Evolutionary conservation across 2,329 filamentous ascomycete genomes (phyloP).

Genomic region (Aschersonia sp.): DNA sequence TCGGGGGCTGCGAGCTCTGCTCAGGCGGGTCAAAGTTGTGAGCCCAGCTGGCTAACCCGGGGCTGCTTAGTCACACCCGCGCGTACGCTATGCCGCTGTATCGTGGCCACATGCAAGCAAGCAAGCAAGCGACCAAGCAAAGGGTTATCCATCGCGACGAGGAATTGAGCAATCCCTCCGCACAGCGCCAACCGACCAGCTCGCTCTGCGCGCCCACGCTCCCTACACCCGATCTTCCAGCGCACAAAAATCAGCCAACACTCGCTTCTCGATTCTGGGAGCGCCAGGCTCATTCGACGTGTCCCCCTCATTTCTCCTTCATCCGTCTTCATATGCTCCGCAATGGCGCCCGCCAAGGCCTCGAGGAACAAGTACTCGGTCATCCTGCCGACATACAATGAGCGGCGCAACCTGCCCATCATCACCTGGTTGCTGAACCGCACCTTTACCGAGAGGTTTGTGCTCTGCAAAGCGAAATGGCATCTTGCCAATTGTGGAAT

Average conservation of each 20-base stretch:
- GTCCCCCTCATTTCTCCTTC: neutral
- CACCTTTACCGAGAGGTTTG: slow-evolving; percentile 79
- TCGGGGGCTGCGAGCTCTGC: too few relatives aligned
- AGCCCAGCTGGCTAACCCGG: too few relatives aligned
- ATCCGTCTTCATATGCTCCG: neutral
- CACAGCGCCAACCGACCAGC: neutral
- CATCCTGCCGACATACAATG: slow-evolving; percentile 96
- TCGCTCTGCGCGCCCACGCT: slow-evolving; percentile 8
- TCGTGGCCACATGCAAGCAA: neutral
- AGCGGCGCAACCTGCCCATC: slow-evolving; percentile 92
- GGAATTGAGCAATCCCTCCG: neutral
- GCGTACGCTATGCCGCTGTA: neutral
- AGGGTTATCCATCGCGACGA: neutral
- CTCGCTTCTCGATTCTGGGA: too few relatives aligned
- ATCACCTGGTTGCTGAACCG: slow-evolving; percentile 87
- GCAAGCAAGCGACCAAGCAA: neutral
- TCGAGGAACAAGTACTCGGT: slow-evolving; percentile 75
- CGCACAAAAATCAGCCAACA: too few relatives aligned
- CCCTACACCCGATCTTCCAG: slow-evolving; percentile 6
- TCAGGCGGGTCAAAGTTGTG: too few relatives aligned
- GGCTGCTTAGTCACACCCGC: neutral
- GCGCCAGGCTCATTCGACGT: neutral
- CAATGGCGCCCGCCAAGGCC: slow-evolving; percentile 32
- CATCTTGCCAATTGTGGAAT: too few relatives aligned
- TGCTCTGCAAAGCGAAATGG: neutral